Conservation (phyloP, 2,329 filamentous ascomycete genomes). For the Fusarium citri region DNA sequence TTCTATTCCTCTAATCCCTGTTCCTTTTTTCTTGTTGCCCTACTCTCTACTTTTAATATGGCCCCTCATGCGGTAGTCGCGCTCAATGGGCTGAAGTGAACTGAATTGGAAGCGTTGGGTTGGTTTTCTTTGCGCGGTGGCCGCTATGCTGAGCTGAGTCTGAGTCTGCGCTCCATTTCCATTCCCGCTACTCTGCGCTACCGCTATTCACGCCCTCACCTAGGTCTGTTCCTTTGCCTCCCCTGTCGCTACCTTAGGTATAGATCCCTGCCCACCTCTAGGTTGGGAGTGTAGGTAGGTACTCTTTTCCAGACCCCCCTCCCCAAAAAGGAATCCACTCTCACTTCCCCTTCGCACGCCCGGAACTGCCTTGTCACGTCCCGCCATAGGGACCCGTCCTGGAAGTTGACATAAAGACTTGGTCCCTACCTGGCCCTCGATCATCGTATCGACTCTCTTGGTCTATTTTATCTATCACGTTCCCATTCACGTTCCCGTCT, state of each 20-base stretch:
- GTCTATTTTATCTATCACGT: constrained; percentile 42
- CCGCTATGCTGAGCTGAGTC: constrained; percentile 35
- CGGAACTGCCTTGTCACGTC: constrained; percentile 46
- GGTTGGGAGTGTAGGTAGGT: constrained; percentile 38
- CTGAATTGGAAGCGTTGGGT: constrained; percentile 13
- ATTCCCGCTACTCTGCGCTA: constrained; percentile 25
- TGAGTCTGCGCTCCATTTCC: constrained; percentile 18
- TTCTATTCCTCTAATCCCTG: constrained; percentile 25
- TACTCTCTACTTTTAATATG: constrained; percentile 4
- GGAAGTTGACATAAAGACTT: constrained; percentile 49
- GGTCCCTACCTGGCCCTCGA: constrained; percentile 47
- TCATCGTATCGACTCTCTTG: constrained; percentile 44
- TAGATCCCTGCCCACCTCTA: constrained; percentile 5
- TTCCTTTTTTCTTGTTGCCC: constrained; percentile 16
- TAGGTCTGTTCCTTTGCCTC: constrained; percentile 5
- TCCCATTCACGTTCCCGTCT: constrained; percentile 21
- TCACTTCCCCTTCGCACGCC: constrained; percentile 38
- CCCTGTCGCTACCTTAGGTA: constrained; percentile 26
- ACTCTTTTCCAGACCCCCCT: constrained; percentile 14
- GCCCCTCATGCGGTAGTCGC: constrained; percentile 19
- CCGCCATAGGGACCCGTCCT: constrained; percentile 46
- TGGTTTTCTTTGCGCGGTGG: constrained; percentile 37
- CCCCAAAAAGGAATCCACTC: constrained; percentile 34
- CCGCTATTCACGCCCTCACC: constrained; percentile 34
- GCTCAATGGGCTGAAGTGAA: constrained; percentile 33